Conservation (phyloP, 257 asterid species). For the Avicennia marina region DNA sequence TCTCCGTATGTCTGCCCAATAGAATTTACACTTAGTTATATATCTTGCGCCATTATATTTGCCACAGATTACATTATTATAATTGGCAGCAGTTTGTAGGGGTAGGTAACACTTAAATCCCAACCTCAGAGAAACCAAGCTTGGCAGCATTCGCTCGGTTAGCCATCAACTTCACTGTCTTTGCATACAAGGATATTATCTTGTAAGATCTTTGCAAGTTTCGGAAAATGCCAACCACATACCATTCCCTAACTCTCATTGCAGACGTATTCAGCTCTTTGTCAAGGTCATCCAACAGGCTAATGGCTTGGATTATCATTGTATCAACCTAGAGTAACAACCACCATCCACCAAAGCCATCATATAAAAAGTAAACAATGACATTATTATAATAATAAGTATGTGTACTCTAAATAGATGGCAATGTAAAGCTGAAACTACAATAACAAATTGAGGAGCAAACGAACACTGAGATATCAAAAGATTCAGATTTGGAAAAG, state of each 20-base stretch:
- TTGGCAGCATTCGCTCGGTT: slow-evolving; percentile 70
- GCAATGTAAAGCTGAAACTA: too few species aligned
- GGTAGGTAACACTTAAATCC: neutral
- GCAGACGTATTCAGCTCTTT: slow-evolving; percentile 90
- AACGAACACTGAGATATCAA: too few species aligned
- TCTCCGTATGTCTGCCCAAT: too few species aligned
- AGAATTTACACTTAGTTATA: too few species aligned
- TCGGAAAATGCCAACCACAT: slow-evolving; percentile 97
- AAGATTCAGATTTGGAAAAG: too few species aligned
- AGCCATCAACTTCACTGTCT: slow-evolving; percentile 82
- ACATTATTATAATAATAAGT: too few species aligned
- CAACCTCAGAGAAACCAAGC: slow-evolving; percentile 87
- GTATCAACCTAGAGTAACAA: slow-evolving; percentile 87
- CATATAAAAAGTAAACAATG: too few species aligned
- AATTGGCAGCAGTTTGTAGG: neutral
- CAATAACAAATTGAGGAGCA: too few species aligned
- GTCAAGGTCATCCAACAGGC: slow-evolving; percentile 92
- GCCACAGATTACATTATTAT: too few species aligned
- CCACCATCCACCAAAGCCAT: too few species aligned
- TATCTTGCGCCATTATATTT: too few species aligned
- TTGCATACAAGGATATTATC: slow-evolving; percentile 77
- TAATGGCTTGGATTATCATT: slow-evolving; percentile 87
- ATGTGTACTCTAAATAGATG: too few species aligned
- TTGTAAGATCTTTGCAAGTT: slow-evolving; percentile 88
- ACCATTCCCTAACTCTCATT: slow-evolving; percentile 96